A percentile compares a stretch with the other conserved stretches of the same genome.
Evolutionary conservation across 371 early-diverging fungal species (phyloP).

Genomic region (Circinella minor): DNA sequence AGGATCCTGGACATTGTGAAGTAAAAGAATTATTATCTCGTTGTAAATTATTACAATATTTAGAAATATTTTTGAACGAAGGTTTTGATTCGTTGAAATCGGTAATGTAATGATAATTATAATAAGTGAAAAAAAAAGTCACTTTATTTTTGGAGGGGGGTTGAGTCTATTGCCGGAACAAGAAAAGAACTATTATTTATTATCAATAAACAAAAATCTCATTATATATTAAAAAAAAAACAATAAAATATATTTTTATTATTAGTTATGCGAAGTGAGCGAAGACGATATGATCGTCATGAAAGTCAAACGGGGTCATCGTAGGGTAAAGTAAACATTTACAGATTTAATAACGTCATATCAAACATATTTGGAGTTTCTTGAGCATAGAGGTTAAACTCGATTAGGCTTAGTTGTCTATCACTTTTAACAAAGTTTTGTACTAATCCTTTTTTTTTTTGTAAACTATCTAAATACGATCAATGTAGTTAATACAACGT

Average conservation of each 20-base stretch:
- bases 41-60: slow-evolving; percentile 40
- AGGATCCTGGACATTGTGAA: slow-evolving; percentile 18
- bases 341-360: background rate
- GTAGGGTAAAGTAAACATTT: slow-evolving; percentile 34
- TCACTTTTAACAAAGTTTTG: background rate
- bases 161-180: no score
- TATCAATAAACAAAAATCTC: no score
- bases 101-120: slow-evolving; percentile 20
- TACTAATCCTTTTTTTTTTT: background rate
- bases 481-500: slow-evolving; percentile 27
- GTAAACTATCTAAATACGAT: background rate
- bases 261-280: slow-evolving; percentile 38
- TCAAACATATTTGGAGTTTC: background rate
- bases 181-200: no score
- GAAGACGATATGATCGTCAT: slow-evolving; percentile 49
- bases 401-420: slow-evolving; percentile 7
- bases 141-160: no score
- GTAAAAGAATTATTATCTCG: slow-evolving; percentile 37
- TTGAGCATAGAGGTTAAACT: no score
- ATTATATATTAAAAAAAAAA: no score
- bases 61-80: slow-evolving; percentile 37
- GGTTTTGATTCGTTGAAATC: slow-evolving; percentile 53
- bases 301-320: slow-evolving; percentile 53
- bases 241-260: background rate
- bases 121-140: no score